Evolutionary conservation across 1,284 basidiomycete genomes (phyloP), one percentile per base, ranked within the genome.

Genomic region (Apiotrichum gamsii): DNA sequence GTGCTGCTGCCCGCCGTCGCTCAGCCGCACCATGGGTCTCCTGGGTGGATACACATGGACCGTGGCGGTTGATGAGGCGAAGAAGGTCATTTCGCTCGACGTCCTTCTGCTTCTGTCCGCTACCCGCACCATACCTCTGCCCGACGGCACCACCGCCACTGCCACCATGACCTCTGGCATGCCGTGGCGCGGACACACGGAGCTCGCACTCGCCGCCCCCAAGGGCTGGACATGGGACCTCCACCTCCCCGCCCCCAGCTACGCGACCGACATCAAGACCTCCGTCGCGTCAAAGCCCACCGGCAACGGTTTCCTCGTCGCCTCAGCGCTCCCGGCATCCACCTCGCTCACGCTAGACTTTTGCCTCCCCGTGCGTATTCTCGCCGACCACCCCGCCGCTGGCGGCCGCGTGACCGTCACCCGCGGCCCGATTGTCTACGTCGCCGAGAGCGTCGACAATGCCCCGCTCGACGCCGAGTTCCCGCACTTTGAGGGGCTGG

Each of bases 1-100:
- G 19, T 66, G 64, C 52, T 66, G 64, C 43, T 66, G 64, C 39
- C 64, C 64, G 13, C 62, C 62, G 11, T 64, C 64, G 43, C 45
- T 64, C 18, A 59, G 56, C 5, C 42, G 64, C 15, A 61, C 59
- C 3, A 49, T 66, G n/a, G 62, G 64, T 4, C 63, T 66, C 52
- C 47, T 66, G 11, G 64, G 64, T 20, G 64, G 62, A 21, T 66
- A 66, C 43, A 58, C 60, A 3, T 66, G 64, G 64, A 20, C 48
- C 6, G 57, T 47, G 2, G 30, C 42, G 8, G 45, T 61, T 5
- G 56, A 64, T 14, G 45, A 39, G 19, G 20, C 18, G 1, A 32
- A 29, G n/a, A 51, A 52, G 45, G 30, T 19, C 2, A 62, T 66
- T 43, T 20, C 39, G 2, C 50, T 64, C 11, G 47, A 58, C 31